phyloP scores from a whole-genome alignment of 2,329 filamentous ascomycete genomes.

The Fusarium circinatum region DNA sequence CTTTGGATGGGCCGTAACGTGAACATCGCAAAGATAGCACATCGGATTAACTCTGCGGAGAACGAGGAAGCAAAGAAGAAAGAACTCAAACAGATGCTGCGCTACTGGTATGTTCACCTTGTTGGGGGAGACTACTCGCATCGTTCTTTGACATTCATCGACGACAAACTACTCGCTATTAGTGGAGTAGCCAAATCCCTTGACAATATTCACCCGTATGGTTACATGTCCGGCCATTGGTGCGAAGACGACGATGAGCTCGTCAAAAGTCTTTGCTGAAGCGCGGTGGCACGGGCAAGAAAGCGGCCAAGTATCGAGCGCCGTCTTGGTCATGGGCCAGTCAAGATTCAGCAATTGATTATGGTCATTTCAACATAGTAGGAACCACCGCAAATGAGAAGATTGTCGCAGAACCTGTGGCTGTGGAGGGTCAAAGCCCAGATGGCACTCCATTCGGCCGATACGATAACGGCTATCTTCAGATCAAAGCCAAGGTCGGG shows the following conservation, averaged over 20 bases:
- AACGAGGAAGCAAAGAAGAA: background rate
- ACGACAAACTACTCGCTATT: slow-evolving; percentile 8
- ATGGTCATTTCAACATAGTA: background rate
- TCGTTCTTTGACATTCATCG: background rate
- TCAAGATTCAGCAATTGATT: background rate
- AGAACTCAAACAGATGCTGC: background rate
- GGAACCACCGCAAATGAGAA: accelerated
- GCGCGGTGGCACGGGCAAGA: background rate
- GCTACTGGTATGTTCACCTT: slow-evolving; percentile 1
- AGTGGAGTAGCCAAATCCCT: background rate
- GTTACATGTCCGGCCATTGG: slow-evolving; percentile 9
- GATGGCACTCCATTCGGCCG: background rate
- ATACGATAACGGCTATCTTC: background rate
- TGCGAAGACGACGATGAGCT: background rate
- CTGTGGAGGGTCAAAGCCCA: background rate
- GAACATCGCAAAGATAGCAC: background rate
- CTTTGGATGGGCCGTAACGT: background rate
- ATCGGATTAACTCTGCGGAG: background rate
- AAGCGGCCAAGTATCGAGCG: background rate
- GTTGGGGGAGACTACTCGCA: slow-evolving; percentile 3
- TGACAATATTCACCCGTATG: background rate
- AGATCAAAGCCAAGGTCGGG: background rate
- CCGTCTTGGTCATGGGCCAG: slow-evolving; percentile 16
- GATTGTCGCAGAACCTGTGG: background rate
- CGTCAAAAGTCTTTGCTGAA: background rate